Evolutionary conservation across 2,329 filamentous ascomycete species (phyloP), one percentile per base, ranked within the genome.

Genomic region (Neofusicoccum laricinum): DNA sequence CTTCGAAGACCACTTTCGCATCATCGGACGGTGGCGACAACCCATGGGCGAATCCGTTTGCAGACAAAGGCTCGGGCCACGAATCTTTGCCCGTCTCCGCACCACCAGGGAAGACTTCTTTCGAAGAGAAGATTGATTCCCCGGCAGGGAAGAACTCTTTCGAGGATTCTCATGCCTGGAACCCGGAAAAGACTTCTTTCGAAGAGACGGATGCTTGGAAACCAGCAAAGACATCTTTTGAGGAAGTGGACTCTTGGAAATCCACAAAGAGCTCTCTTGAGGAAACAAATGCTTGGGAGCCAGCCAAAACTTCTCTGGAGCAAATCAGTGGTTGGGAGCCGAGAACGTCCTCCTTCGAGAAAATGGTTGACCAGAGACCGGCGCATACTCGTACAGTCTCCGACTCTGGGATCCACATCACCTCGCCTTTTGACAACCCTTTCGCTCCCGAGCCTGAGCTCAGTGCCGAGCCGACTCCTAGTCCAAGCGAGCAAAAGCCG

Each of bases 351-450:
- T 55, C 50, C 6, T 17, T 38, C 10, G 30, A 51, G n/a, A 19
- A 36, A 19, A 7, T 30, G 7, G 25, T 19, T 19, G 25, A 58
- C 6, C 40, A 30, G 14, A 34, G 55, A 38, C 40, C 55, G 17
- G 15, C n/a, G 21, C 55, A 59, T 19, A 36, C 30, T n/a, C 55
- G 55, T 15, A 45, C 55, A 15, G 55, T 59, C 3, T 59, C 55
- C 4, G 55, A 59, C 15, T 36, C 55, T 46, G 41, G 41, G 14
- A 46, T 59, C 14, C 25, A 45, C n/a, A 25, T 43, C n/a, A 43
- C 40, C 0, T 59, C 55, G 38, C 55, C 55, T 4, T 59, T 59
- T 59, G 55, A 59, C n/a, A 59, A 59, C 40, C 55, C 55, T 7
- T 59, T 59, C 25, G 55, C 55, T 34, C 30, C 55, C 8, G 19